Evolutionary conservation across 2,329 filamentous ascomycete species (phyloP).

Genomic region (Penicillium sp.): DNA sequence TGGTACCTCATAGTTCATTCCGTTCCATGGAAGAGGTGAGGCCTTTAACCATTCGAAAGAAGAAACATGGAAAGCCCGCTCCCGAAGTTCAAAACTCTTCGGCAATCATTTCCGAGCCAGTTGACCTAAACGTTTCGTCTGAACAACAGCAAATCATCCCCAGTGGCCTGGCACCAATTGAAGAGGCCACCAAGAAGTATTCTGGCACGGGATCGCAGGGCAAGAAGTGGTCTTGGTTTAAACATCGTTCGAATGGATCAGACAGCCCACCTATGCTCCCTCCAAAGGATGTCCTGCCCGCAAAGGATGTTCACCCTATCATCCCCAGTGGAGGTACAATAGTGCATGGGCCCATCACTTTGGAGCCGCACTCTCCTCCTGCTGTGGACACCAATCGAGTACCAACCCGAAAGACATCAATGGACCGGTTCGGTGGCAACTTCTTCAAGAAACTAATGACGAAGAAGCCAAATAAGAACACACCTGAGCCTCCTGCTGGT

Average conservation of each 20-base stretch:
- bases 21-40: conserved; percentile 48
- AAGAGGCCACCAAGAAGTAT: conserved; percentile 39
- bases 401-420: conserved; percentile 22
- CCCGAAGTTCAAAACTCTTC: neutral
- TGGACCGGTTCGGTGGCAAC: conserved; percentile 41
- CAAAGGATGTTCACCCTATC: conserved; percentile 27
- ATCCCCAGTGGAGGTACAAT: conserved; percentile 29
- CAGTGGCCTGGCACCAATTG: conserved; percentile 45
- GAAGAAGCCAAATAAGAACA: conserved; percentile 45
- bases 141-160: conserved; percentile 30
- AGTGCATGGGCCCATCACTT: conserved; percentile 26
- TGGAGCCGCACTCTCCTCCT: conserved; percentile 4
- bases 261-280: conserved; percentile 23
- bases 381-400: conserved; percentile 3
- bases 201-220: conserved; percentile 23
- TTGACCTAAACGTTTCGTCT: conserved; percentile 14
- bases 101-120: neutral
- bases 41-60: conserved; percentile 60
- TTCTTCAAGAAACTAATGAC: conserved; percentile 58
- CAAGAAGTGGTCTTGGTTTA: conserved; percentile 53
- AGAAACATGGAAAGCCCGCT: conserved; percentile 9
- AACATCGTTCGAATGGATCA: conserved; percentile 32
- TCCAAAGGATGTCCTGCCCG: conserved; percentile 23
- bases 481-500: conserved; percentile 39
- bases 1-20: conserved; percentile 57